Percentiles rank a stretch among this genome's conserved stretches.
Conservation (phyloP, 352 stramenopile genomes). For the Pythium scleroteichum region DNA sequence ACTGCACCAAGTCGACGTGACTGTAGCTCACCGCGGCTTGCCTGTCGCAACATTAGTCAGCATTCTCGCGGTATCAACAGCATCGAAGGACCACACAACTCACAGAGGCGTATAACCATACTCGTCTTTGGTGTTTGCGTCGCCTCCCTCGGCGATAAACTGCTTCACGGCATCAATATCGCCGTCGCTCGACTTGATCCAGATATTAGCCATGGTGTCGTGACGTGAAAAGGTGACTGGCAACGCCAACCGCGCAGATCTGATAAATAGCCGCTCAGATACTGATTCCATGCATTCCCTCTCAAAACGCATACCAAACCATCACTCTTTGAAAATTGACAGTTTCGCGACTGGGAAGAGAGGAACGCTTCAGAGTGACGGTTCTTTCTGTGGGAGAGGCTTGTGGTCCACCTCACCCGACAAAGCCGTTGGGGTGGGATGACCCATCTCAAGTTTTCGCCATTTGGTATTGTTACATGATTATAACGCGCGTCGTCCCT, state of each 20-base stretch:
- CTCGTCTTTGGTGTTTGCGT: constrained; percentile 36
- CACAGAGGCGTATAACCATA: constrained; percentile 42
- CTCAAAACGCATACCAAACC: constrained; percentile 7
- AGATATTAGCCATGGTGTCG: constrained; percentile 34
- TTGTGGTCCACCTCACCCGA: constrained; percentile 21
- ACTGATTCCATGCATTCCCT: background rate
- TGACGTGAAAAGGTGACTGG: constrained; percentile 15
- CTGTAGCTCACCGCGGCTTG: constrained; percentile 48
- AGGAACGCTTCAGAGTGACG: background rate
- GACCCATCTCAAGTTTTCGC: constrained; percentile 19
- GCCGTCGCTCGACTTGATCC: constrained; percentile 37
- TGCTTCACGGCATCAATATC: constrained; percentile 34
- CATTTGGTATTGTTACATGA: no score
- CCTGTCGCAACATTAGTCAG: constrained; percentile 7
- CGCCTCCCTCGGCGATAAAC: constrained; percentile 26
- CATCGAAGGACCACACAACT: background rate
- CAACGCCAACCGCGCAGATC: constrained; percentile 18
- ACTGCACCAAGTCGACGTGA: constrained; percentile 34
- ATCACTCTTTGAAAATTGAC: constrained; percentile 1
- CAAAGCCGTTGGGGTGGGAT: constrained; percentile 7
- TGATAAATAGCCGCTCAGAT: constrained; percentile 15
- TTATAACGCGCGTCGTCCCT: constrained; percentile 17
- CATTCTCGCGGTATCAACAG: background rate
- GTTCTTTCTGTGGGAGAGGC: constrained; percentile 7
- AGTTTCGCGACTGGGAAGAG: background rate